phyloP scores from a whole-genome alignment of 202 grass and related monocot genomes.

The Zizania palustris region DNA sequence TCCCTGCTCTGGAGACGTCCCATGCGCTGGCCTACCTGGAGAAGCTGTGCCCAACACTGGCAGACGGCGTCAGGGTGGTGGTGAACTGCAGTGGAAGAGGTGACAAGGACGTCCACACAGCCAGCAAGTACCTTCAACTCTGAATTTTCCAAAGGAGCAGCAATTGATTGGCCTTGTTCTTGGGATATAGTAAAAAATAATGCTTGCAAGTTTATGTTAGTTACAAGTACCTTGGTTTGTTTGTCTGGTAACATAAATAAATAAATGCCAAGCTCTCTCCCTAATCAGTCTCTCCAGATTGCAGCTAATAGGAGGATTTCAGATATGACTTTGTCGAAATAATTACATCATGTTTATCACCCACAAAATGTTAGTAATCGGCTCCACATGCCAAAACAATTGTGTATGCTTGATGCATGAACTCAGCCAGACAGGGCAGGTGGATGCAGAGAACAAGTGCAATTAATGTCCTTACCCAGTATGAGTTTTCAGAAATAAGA shows the following conservation, averaged over 20 bases:
- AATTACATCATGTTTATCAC: too few species aligned
- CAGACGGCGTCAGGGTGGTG: conserved; percentile 67
- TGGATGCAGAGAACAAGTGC: too few species aligned
- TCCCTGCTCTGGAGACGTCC: conserved; percentile 94
- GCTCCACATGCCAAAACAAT: too few species aligned
- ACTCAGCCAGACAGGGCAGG: too few species aligned
- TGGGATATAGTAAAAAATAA: conserved; percentile 46
- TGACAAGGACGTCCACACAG: conserved; percentile 97
- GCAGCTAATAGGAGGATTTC: too few species aligned
- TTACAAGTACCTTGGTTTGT: conserved; percentile 40
- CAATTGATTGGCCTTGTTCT: conserved; percentile 21
- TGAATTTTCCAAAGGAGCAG: conserved; percentile 44
- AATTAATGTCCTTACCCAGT: too few species aligned
- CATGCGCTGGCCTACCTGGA: conserved; percentile 88
- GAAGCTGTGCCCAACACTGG: conserved; percentile 79
- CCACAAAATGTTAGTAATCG: too few species aligned
- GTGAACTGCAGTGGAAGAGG: conserved; percentile 88
- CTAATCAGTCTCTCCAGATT: too few species aligned
- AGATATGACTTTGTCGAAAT: too few species aligned
- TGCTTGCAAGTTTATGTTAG: conserved; percentile 18
- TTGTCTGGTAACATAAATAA: conserved; percentile 25
- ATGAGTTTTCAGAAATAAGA: too few species aligned
- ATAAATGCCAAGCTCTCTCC: conserved; percentile 38
- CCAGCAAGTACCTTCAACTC: conserved; percentile 84
- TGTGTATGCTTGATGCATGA: too few species aligned